These are phyloP conservation scores for Saccharata proteae DNA, from an alignment of 2,329 filamentous ascomycete species.

Conservation along the genomic window DNA sequence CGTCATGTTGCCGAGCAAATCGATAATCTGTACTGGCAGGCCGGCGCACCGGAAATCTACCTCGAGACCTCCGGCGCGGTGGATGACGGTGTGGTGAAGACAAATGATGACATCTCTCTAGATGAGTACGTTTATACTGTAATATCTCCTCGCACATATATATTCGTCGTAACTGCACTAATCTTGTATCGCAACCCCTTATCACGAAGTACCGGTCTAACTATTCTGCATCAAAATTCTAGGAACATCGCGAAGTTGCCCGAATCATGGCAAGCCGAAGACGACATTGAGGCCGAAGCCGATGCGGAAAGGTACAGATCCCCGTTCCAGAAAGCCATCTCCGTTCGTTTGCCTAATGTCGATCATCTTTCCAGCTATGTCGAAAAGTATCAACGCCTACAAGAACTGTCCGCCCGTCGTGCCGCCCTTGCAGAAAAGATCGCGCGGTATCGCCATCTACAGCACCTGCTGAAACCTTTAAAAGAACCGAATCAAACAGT, in stretches of 20 bases:
- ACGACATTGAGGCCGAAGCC: too few species aligned
- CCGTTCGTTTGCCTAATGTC: neutral
- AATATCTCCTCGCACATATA: too few species aligned
- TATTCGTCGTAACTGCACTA: too few species aligned
- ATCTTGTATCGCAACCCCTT: too few species aligned
- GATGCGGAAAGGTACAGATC: too few species aligned
- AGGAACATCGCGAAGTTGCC: too few species aligned
- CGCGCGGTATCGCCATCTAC: conserved; percentile 37
- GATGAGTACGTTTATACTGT: conserved; percentile 14
- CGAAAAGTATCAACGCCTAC: conserved; percentile 26
- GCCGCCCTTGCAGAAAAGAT: conserved; percentile 35
- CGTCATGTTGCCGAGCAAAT: conserved; percentile 64
- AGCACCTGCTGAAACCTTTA: conserved; percentile 41
- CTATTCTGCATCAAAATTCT: too few species aligned
- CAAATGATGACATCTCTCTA: conserved; percentile 21
- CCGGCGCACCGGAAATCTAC: conserved; percentile 22
- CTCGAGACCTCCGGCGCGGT: conserved; percentile 12
- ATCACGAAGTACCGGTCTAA: too few species aligned
- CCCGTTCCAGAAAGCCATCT: neutral
- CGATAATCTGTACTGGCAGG: conserved; percentile 49
- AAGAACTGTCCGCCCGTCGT: conserved; percentile 36
- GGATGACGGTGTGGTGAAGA: too few species aligned
- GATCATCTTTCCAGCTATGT: neutral
- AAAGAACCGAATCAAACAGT: conserved; percentile 33
- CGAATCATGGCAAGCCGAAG: too few species aligned